These are phyloP conservation scores for Musa beccarii DNA, from an alignment of 176 grass and related monocot genomes.

Conservation along the genomic window DNA sequence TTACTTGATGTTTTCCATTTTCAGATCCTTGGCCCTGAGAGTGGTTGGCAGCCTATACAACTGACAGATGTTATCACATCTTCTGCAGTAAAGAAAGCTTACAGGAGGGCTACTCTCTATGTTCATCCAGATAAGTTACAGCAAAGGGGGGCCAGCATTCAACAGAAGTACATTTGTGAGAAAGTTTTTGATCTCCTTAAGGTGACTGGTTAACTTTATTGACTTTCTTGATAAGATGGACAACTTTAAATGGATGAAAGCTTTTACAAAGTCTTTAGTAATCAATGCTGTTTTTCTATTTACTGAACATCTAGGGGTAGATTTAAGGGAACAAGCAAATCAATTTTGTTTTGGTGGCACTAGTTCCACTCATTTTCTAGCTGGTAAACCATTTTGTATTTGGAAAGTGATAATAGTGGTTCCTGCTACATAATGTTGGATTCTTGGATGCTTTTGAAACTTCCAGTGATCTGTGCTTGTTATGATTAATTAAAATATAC, in stretches of 20 bases:
- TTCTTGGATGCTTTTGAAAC: no score
- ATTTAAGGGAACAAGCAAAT: no score
- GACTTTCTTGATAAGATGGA: background rate
- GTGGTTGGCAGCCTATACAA: constrained; percentile 87
- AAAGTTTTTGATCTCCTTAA: constrained; percentile 99
- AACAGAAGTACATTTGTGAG: constrained; percentile 96
- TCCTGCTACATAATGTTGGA: no score
- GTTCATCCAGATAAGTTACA: constrained; percentile 99
- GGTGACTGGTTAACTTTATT: constrained; percentile 31
- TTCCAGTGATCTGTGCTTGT: no score
- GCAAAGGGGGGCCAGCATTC: constrained; percentile 86
- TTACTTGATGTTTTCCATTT: constrained; percentile 16
- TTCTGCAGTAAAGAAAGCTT: constrained; percentile 77
- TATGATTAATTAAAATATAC: no score
- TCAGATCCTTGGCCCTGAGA: constrained; percentile 83
- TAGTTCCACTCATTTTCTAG: no score
- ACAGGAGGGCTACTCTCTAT: constrained; percentile 90
- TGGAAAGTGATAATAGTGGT: no score
- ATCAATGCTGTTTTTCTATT: no score
- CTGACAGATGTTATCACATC: constrained; percentile 92
- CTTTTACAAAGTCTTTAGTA: no score
- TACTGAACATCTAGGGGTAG: no score
- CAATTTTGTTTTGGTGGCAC: no score
- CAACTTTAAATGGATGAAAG: background rate
- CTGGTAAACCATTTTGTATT: no score